These are phyloP conservation scores for Stellera chamaejasme DNA, from an alignment of 345 rosid species.

Conservation along the genomic window DNA sequence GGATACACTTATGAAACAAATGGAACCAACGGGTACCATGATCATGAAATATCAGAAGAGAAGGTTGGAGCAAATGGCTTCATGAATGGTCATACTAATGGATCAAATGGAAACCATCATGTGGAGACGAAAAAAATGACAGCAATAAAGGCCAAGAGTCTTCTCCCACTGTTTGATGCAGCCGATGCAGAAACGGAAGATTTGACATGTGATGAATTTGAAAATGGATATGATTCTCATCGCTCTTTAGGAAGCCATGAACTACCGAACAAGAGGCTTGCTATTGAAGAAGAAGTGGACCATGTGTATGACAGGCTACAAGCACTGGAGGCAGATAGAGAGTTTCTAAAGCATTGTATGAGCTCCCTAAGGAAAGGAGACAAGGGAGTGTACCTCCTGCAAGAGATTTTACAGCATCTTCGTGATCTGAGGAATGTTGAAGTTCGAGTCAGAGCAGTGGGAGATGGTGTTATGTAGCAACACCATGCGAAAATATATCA, in stretches of 20 bases:
- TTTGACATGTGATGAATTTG: constrained; percentile 25
- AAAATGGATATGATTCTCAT: constrained; percentile 24
- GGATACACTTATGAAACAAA: constrained; percentile 26
- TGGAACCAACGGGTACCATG: constrained; percentile 31
- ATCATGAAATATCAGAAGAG: constrained; percentile 15
- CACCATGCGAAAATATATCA: constrained; percentile 1
- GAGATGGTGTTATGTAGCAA: constrained; percentile 21
- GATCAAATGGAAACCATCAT: constrained; percentile 46
- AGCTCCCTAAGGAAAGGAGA: constrained; percentile 89
- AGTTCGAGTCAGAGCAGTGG: constrained; percentile 33
- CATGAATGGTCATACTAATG: constrained; percentile 45
- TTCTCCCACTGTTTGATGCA: constrained; percentile 86
- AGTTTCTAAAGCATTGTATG: constrained; percentile 78
- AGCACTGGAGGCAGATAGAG: constrained; percentile 88
- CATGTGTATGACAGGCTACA: constrained; percentile 81
- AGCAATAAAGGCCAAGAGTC: constrained; percentile 57
- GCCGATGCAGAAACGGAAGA: constrained; percentile 46
- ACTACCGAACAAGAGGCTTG: constrained; percentile 23
- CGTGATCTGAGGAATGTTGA: constrained; percentile 69
- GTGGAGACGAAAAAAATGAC: constrained; percentile 22
- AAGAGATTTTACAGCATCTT: constrained; percentile 80
- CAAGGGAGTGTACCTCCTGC: constrained; percentile 70
- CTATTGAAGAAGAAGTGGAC: constrained; percentile 73
- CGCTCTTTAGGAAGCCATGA: constrained; percentile 21
- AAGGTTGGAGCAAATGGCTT: constrained; percentile 33